phyloP scores from a whole-genome alignment of 257 asterid genomes.

The Solanum clarkiae region DNA sequence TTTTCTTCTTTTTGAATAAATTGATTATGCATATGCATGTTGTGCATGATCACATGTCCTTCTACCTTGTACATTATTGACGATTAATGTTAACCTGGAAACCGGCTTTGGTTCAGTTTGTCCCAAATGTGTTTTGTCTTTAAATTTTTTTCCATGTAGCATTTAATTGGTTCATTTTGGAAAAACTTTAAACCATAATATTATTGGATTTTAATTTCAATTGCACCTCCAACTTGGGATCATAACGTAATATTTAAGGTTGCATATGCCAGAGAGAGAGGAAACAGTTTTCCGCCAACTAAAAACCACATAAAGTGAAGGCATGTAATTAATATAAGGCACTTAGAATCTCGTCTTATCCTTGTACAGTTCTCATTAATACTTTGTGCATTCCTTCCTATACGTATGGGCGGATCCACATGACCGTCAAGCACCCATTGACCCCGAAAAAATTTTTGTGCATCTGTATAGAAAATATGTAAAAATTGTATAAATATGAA shows the following conservation, averaged over 20 bases:
- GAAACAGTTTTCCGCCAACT: constrained; percentile 4
- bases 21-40: not conserved
- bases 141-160: not conserved
- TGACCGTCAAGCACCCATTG: too few species aligned
- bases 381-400: constrained; percentile 15
- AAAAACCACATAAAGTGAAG: constrained; percentile 28
- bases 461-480: too few species aligned
- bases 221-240: not conserved
- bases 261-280: constrained; percentile 15
- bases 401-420: not conserved
- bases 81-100: not conserved
- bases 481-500: too few species aligned
- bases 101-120: not conserved
- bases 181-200: not conserved
- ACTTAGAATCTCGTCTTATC: constrained; percentile 11
- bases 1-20: not conserved
- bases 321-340: constrained; percentile 17
- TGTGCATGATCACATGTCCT: not conserved
- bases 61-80: not conserved
- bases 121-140: not conserved
- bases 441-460: too few species aligned
- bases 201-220: too few species aligned
- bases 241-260: not conserved
- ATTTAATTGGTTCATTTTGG: too few species aligned
- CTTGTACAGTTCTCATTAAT: not conserved